Conservation (phyloP, 176 grass and related monocot genomes). For the Carex cristatella region DNA sequence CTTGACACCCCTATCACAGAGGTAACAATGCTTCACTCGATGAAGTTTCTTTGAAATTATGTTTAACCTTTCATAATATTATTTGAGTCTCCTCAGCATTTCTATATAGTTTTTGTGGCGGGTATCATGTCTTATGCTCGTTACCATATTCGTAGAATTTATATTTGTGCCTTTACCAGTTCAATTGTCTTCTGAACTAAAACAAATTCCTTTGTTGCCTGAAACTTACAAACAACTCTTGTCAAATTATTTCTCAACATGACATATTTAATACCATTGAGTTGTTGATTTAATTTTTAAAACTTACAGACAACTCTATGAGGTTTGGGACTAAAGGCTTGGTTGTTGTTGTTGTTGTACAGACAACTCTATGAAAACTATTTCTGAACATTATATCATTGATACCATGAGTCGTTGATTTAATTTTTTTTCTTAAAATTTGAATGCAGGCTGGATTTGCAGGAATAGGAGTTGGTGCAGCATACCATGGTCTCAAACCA, state of each 20-base stretch:
- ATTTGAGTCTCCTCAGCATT: background rate
- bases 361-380: background rate
- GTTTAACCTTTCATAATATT: background rate
- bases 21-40: slow-evolving; percentile 25
- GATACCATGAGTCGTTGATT: slow-evolving; percentile 4
- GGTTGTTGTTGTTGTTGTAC: background rate
- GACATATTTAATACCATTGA: background rate
- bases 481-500: slow-evolving; percentile 88
- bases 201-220: background rate
- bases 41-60: background rate
- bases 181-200: background rate
- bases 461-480: slow-evolving; percentile 91
- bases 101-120: background rate
- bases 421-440: slow-evolving; percentile 13
- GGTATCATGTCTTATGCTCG: background rate
- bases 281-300: background rate
- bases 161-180: background rate
- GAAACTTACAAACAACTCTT: background rate
- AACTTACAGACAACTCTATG: background rate
- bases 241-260: background rate
- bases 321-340: too few species aligned
- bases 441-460: slow-evolving; percentile 82
- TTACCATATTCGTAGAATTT: background rate
- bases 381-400: background rate
- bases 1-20: slow-evolving; percentile 98